These are phyloP conservation scores for Neocucurbitaria cava DNA, from an alignment of 2,329 filamentous ascomycete genomes.

Conservation along the genomic window DNA sequence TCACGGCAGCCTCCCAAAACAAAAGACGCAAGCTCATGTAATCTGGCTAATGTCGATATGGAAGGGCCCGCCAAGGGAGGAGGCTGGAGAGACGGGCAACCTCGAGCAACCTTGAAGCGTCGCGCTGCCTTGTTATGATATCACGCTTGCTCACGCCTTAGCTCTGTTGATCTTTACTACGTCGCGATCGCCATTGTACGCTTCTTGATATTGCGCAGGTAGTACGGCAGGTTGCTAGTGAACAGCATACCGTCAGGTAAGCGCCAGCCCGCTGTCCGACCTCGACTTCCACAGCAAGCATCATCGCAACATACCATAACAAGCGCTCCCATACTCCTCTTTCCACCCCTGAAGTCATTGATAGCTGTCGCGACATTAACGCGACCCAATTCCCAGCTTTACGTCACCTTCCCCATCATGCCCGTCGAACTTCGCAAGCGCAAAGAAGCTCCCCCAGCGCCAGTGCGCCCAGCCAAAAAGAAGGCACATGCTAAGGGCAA, in stretches of 20 bases:
- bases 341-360: slow-evolving; percentile 8
- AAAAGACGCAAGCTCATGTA: slow-evolving; percentile 36
- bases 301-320: not conserved
- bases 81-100: slow-evolving; percentile 32
- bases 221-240: slow-evolving; percentile 20
- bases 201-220: slow-evolving; percentile 14
- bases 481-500: slow-evolving; percentile 52
- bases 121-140: slow-evolving; percentile 9
- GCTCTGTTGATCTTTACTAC: slow-evolving; percentile 4
- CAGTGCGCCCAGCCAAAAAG: slow-evolving; percentile 57
- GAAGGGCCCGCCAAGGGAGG: slow-evolving; percentile 37
- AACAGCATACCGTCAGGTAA: slow-evolving; percentile 14
- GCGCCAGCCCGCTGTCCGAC: slow-evolving; percentile 13
- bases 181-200: slow-evolving; percentile 7
- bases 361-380: slow-evolving; percentile 30
- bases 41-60: slow-evolving; percentile 47
- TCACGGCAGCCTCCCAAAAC: slow-evolving; percentile 21
- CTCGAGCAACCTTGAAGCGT: slow-evolving; percentile 4
- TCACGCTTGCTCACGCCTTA: slow-evolving; percentile 2
- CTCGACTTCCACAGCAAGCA: slow-evolving; percentile 4
- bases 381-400: slow-evolving; percentile 28
- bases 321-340: not conserved
- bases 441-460: slow-evolving; percentile 61
- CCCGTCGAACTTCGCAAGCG: slow-evolving; percentile 68
- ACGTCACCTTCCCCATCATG: slow-evolving; percentile 45